Conservation (phyloP, 2,329 filamentous ascomycete genomes). For the Sporothrix brasiliensis region DNA sequence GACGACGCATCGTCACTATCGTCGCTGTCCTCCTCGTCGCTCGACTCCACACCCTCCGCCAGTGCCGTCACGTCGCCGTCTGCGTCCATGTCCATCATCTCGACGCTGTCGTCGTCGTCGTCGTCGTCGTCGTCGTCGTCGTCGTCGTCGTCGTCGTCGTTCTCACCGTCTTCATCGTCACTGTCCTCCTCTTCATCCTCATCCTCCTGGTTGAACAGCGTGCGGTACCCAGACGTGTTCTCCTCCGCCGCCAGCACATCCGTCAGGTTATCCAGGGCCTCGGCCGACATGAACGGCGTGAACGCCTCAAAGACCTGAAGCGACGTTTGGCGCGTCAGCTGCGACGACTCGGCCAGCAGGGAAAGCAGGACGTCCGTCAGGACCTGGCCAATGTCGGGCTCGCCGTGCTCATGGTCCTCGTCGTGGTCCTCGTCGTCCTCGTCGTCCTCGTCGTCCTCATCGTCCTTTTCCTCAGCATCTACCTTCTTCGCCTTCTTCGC, state of each 20-base stretch:
- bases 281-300: conserved; percentile 70
- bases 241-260: conserved; percentile 79
- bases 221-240: conserved; percentile 78
- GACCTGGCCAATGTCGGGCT: conserved; percentile 63
- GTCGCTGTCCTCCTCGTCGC: conserved; percentile 46
- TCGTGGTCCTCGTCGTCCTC: background rate
- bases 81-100: conserved; percentile 48
- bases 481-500: conserved; percentile 41
- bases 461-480: background rate
- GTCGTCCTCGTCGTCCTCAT: background rate
- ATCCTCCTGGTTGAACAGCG: conserved; percentile 71
- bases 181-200: conserved; percentile 46
- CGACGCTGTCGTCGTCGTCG: conserved; percentile 51
- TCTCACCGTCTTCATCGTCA: conserved; percentile 48
- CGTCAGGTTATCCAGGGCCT: conserved; percentile 67
- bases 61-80: conserved; percentile 49
- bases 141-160: conserved; percentile 48
- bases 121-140: conserved; percentile 56
- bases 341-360: conserved; percentile 82
- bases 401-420: conserved; percentile 21
- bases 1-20: conserved; percentile 44
- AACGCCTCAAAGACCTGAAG: conserved; percentile 88
- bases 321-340: conserved; percentile 81
- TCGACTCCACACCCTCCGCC: conserved; percentile 46
- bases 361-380: conserved; percentile 88